Evolutionary conservation across 768 basidiomycete species (phyloP).

Genomic region (Antrodiella citrinella): DNA sequence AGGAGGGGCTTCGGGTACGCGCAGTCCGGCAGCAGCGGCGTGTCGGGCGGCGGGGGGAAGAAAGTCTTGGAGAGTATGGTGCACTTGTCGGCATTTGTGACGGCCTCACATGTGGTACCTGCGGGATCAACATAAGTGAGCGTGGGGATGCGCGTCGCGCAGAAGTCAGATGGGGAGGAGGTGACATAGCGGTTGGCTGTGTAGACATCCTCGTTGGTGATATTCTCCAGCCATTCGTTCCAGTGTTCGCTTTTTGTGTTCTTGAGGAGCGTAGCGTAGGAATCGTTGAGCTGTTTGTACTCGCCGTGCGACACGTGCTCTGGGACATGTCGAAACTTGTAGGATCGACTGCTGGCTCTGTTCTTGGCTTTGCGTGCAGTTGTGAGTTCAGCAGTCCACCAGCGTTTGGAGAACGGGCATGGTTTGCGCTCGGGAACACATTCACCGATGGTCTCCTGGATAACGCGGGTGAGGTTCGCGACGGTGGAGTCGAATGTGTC

Average conservation of each 20-base stretch:
- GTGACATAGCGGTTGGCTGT: neutral
- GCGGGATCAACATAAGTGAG: neutral
- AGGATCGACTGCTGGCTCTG: neutral
- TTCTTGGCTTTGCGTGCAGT: neutral
- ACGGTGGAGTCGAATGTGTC: neutral
- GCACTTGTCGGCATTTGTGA: constrained; percentile 17
- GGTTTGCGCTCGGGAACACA: neutral
- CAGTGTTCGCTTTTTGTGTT: neutral
- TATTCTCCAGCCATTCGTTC: neutral
- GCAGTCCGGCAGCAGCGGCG: neutral
- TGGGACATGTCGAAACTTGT: neutral
- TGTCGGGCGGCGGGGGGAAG: constrained; percentile 14
- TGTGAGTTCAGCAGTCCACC: neutral
- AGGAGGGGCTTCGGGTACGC: constrained; percentile 8
- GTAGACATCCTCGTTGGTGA: neutral
- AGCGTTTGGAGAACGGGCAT: neutral
- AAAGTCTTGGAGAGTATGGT: constrained; percentile 13
- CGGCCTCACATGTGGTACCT: constrained; percentile 2
- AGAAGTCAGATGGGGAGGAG: neutral
- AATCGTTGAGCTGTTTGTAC: neutral
- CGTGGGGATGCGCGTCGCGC: neutral
- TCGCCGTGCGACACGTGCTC: neutral
- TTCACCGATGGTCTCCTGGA: neutral
- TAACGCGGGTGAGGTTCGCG: neutral
- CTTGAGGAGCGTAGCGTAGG: neutral